Evolutionary conservation across 495 filamentous ascomycete species (phyloP).

Genomic region (Wilcoxina mikolae): DNA sequence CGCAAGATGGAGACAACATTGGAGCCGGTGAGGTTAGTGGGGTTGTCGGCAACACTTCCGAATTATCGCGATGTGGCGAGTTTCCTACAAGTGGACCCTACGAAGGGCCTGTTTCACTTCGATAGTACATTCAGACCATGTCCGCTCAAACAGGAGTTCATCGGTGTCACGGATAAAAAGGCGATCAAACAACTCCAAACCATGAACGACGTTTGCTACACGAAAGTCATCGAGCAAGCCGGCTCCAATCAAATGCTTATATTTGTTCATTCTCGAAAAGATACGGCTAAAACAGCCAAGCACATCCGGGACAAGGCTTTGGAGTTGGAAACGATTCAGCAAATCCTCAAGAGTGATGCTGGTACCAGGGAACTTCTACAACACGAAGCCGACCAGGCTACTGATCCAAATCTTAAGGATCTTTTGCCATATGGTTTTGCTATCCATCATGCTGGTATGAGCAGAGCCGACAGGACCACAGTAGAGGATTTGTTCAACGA

Average conservation of each 20-base stretch:
- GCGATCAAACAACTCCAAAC: slow-evolving; percentile 97
- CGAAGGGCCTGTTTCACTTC: slow-evolving; percentile 85
- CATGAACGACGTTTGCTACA: slow-evolving; percentile 98
- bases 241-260: slow-evolving; percentile 93
- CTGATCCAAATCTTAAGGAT: slow-evolving; percentile 83
- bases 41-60: slow-evolving; percentile 85
- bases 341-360: slow-evolving; percentile 86
- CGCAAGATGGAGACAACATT: slow-evolving; percentile 84
- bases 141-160: slow-evolving; percentile 89
- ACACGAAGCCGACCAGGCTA: slow-evolving; percentile 67
- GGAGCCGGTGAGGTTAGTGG: slow-evolving; percentile 77
- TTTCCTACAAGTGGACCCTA: slow-evolving; percentile 81
- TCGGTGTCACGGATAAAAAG: slow-evolving; percentile 94
- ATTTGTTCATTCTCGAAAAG: slow-evolving; percentile 95
- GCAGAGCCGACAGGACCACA: slow-evolving; percentile 75
- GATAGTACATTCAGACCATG: slow-evolving; percentile 89
- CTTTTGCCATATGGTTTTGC: slow-evolving; percentile 91
- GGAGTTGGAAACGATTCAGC: slow-evolving; percentile 89
- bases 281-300: slow-evolving; percentile 92
- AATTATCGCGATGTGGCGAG: slow-evolving; percentile 95
- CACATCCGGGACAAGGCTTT: slow-evolving; percentile 92
- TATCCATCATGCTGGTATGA: slow-evolving; percentile 97
- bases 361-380: slow-evolving; percentile 76
- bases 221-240: slow-evolving; percentile 93
- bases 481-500: slow-evolving; percentile 90